Conservation (phyloP, 441 rosid species). For the Pelargonium exstipulatum region DNA sequence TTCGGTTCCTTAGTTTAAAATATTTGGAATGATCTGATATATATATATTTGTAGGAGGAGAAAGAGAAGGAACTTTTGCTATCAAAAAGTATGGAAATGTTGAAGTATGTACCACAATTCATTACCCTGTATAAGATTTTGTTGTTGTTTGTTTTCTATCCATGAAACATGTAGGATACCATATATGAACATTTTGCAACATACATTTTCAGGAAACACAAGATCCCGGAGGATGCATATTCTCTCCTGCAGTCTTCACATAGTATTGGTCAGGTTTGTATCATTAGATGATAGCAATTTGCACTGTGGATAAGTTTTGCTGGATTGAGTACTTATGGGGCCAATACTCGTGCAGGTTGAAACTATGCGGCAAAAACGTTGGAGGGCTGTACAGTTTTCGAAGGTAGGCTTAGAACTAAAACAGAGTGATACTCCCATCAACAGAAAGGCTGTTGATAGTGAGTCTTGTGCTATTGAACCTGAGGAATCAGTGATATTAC, state of each 20-base stretch:
- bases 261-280: slow-evolving; percentile 55
- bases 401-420: slow-evolving; percentile 50
- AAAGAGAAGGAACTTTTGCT: slow-evolving; percentile 41
- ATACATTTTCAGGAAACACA: slow-evolving; percentile 50
- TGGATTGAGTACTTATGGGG: slow-evolving; percentile 14
- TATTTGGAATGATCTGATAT: background rate
- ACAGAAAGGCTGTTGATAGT: slow-evolving; percentile 19
- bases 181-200: slow-evolving; percentile 3
- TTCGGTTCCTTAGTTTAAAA: background rate
- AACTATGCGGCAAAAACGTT: slow-evolving; percentile 53
- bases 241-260: slow-evolving; percentile 59
- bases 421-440: slow-evolving; percentile 25
- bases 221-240: slow-evolving; percentile 51
- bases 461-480: slow-evolving; percentile 21
- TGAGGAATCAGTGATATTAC: slow-evolving; percentile 6
- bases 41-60: slow-evolving; percentile 44
- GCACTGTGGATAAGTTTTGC: background rate
- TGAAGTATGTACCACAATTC: slow-evolving; percentile 42
- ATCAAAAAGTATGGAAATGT: slow-evolving; percentile 38
- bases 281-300: slow-evolving; percentile 9
- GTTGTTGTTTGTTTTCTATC: background rate
- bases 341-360: slow-evolving; percentile 35
- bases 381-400: slow-evolving; percentile 46
- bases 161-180: background rate
- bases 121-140: too few species aligned